Evolutionary conservation across 2,329 filamentous ascomycete species (phyloP).

Genomic region (Talaromyces rugulosus): DNA sequence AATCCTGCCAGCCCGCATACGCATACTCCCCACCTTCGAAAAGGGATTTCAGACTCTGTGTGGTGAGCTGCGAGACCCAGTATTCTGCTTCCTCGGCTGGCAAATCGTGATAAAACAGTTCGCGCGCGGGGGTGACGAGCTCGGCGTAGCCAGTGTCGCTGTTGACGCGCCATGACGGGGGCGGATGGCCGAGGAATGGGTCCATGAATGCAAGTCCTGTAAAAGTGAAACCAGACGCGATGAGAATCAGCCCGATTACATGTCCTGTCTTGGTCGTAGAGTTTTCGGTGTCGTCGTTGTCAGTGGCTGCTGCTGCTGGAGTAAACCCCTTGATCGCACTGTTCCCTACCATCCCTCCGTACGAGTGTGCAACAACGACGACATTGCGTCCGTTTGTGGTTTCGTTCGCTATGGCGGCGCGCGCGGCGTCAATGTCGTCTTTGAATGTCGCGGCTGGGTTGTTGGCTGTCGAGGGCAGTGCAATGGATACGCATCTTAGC

Average conservation of each 20-base stretch:
- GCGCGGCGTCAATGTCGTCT: slow-evolving; percentile 40
- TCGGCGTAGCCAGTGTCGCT: slow-evolving; percentile 40
- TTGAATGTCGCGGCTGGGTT: slow-evolving; percentile 36
- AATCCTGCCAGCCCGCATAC: slow-evolving; percentile 48
- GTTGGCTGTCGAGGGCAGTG: slow-evolving; percentile 36
- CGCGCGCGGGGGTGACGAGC: slow-evolving; percentile 31
- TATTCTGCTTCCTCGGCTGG: slow-evolving; percentile 39
- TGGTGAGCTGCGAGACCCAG: slow-evolving; percentile 40
- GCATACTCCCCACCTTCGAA: slow-evolving; percentile 42
- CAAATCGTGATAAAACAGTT: slow-evolving; percentile 51
- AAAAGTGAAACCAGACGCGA: slow-evolving; percentile 43
- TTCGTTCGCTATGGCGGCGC: slow-evolving; percentile 33
- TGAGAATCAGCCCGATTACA: slow-evolving; percentile 44
- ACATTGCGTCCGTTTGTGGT: slow-evolving; percentile 39
- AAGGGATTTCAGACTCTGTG: slow-evolving; percentile 43
- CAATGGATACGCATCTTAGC: slow-evolving; percentile 32
- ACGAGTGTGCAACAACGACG: slow-evolving; percentile 48
- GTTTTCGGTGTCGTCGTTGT: slow-evolving; percentile 11
- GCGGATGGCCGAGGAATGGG: slow-evolving; percentile 38
- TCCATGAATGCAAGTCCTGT: slow-evolving; percentile 41
- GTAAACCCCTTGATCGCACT: slow-evolving; percentile 46
- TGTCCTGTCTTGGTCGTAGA: slow-evolving; percentile 23
- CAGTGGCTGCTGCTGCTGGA: background rate
- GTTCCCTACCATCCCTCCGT: slow-evolving; percentile 45
- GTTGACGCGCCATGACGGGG: slow-evolving; percentile 40